phyloP scores from a whole-genome alignment of 2,329 filamentous ascomycete species.

The Scleromitrula shiraiana region DNA sequence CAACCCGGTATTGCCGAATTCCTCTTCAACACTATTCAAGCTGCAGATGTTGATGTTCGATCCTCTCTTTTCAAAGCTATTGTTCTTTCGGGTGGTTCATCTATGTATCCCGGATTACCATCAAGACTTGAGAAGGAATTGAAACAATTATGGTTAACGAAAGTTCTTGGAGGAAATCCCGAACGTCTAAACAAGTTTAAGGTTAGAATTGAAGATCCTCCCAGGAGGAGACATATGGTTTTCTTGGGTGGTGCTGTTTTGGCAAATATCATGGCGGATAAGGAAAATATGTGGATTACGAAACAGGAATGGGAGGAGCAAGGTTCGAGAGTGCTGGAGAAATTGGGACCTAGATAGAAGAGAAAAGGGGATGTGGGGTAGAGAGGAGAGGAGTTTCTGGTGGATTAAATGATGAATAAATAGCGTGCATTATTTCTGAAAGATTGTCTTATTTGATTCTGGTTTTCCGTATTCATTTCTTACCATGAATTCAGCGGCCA shows the following conservation, averaged over 20 bases:
- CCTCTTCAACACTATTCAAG: conserved; percentile 97
- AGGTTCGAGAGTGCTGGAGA: conserved; percentile 75
- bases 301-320: conserved; percentile 97
- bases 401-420: conserved; percentile 1
- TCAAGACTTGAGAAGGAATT: conserved; percentile 95
- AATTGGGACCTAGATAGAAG: conserved; percentile 73
- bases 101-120: conserved; percentile 97
- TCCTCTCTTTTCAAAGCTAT: conserved; percentile 94
- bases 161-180: conserved; percentile 81
- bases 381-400: background rate
- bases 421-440: conserved; percentile 1
- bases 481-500: background rate
- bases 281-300: conserved; percentile 97
- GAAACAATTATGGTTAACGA: conserved; percentile 96
- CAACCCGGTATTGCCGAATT: conserved; percentile 95
- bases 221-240: conserved; percentile 96
- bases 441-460: background rate
- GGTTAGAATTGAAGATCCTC: conserved; percentile 96
- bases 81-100: conserved; percentile 90
- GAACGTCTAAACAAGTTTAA: conserved; percentile 98
- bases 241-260: conserved; percentile 94
- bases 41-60: conserved; percentile 90
- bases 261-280: conserved; percentile 98
- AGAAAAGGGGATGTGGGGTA: background rate
- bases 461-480: background rate